Conservation (phyloP, 163 green algal species). For the Botryococcus braunii region DNA sequence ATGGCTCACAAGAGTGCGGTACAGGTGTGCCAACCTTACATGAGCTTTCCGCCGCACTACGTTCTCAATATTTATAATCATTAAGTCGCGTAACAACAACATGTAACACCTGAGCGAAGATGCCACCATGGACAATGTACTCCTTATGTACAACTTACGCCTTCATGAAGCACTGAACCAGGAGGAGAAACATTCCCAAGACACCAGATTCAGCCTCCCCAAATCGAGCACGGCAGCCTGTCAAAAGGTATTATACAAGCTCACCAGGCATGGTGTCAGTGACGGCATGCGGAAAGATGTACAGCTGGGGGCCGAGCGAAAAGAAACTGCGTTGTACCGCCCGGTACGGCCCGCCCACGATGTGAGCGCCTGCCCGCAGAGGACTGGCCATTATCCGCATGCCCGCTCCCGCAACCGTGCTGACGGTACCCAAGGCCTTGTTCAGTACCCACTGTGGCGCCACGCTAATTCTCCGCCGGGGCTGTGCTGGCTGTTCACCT, state of each 20-base stretch:
- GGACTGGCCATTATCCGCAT: neutral
- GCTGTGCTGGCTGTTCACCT: no score
- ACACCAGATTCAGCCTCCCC: neutral
- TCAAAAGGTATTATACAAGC: no score
- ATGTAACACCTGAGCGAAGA: neutral
- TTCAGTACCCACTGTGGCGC: no score
- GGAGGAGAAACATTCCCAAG: neutral
- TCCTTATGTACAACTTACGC: neutral
- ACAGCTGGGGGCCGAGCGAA: slow-evolving; percentile 6
- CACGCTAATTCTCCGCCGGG: no score
- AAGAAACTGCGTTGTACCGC: slow-evolving; percentile 5
- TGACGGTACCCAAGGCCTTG: no score
- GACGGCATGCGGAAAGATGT: slow-evolving; percentile 4
- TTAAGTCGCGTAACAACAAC: neutral
- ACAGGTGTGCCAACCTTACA: no score
- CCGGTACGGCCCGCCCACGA: neutral
- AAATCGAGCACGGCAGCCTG: no score
- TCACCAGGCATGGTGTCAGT: neutral
- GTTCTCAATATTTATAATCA: no score
- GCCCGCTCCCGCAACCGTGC: neutral
- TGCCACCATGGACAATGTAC: neutral
- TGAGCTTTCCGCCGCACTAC: no score
- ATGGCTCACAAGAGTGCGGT: no score
- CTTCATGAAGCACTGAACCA: neutral
- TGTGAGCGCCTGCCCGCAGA: neutral